These are phyloP conservation scores for Rutstroemia sp. DNA, from an alignment of 2,329 filamentous ascomycete species.

Conservation along the genomic window DNA sequence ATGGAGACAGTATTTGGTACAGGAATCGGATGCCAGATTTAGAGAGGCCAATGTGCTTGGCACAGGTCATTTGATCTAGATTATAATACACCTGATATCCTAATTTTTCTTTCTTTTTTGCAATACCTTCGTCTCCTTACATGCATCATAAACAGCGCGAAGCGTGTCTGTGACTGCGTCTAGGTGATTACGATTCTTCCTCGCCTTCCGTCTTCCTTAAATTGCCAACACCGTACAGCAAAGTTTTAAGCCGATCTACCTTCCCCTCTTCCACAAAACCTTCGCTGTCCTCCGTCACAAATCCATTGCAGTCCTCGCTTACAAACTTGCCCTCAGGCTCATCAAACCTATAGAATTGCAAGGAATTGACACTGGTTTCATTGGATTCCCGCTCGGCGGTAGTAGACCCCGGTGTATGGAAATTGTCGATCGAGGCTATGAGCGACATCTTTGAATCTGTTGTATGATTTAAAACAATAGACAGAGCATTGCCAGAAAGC, in stretches of 20 bases:
- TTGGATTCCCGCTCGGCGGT: conserved; percentile 27
- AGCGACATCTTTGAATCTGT: conserved; percentile 30
- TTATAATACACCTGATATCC: neutral
- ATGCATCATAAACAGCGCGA: neutral
- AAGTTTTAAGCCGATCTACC: conserved; percentile 32
- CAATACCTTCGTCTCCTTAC: neutral
- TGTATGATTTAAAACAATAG: conserved; percentile 9
- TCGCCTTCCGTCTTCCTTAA: conserved; percentile 29
- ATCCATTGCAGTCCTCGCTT: neutral
- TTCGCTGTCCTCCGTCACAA: neutral
- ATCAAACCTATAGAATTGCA: conserved; percentile 13
- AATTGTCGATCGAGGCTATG: conserved; percentile 44
- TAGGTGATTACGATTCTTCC: conserved; percentile 2
- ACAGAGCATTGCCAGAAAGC: conserved; percentile 54
- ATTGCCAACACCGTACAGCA: conserved; percentile 30
- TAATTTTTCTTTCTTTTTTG: neutral
- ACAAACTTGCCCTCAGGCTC: conserved; percentile 1
- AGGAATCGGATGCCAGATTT: neutral
- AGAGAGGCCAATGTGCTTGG: neutral
- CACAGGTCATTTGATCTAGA: too few relatives aligned
- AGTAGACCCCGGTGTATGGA: conserved; percentile 44
- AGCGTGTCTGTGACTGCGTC: neutral
- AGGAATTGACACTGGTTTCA: conserved; percentile 1
- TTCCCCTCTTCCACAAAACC: conserved; percentile 24
- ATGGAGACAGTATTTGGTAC: conserved; percentile 11